Base-by-base conservation (phyloP, 2,329 filamentous ascomycete species). In the Erysiphe pulchra region DNA sequence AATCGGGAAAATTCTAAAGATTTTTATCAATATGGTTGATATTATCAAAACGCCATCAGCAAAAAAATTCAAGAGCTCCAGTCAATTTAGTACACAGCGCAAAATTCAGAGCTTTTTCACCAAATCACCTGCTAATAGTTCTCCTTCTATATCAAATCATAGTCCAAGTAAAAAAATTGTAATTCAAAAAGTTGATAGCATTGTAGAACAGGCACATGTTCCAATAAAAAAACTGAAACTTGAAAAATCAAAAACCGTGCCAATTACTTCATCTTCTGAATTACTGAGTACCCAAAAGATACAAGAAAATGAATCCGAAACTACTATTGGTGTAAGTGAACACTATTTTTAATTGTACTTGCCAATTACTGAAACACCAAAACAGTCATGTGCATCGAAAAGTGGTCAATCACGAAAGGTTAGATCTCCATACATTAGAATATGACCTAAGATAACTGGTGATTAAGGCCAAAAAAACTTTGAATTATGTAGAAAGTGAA, bases 401-500 rank as follows among this genome's bases (percentile, higher is more conserved):
- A 80, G 75, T 57, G 92, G 85, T 56, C 85, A 86, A 1, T 77
- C 78, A 14, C 74, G 85, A 56, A 85, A 85, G 70, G 84, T 84
- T 66, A 50, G 62, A 37, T 39, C 8, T 14, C 13, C 8, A 34
- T 37, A 20, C 36, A 17, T 42, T 30, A n/a, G 36, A 4, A 42
- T 12, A 14, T 17, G 28, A 36, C 36, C 4, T 41, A 47, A 14
- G 20, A 24, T 24, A 47, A 24, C 24, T 10, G 18, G 17, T 2
- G 18, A 38, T 40, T 13, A 12, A 75, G 68, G 67, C 65, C 12
- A 76, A 73, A 59, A 78, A 75, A 54, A 60, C 66, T 41, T 70
- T 90, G 52, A 90, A 71, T 58, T 95, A 95, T 59, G 77, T 80
- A 51, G 86, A 94, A 56, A 85, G 82, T 1, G 83, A 82, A 40